These are phyloP conservation scores for Eucalyptus regnans DNA, from an alignment of 345 rosid species.

Conservation along the genomic window DNA sequence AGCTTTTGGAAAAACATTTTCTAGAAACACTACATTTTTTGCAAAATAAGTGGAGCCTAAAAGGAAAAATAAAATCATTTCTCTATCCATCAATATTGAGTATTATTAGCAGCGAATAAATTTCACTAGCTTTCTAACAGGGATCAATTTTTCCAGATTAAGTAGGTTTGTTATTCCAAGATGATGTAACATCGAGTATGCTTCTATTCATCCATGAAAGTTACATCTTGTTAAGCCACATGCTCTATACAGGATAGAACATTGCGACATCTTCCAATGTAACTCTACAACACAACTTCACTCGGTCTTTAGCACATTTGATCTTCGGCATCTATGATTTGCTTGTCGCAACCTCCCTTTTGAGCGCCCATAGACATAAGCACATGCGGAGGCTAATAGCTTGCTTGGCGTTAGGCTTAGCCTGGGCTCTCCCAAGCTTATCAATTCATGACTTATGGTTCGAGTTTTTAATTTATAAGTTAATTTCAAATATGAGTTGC, in stretches of 20 bases:
- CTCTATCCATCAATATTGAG: neutral
- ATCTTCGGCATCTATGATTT: no score
- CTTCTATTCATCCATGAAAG: neutral
- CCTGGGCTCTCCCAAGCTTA: no score
- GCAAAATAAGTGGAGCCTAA: neutral
- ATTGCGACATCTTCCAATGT: neutral
- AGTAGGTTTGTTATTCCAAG: neutral
- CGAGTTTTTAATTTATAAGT: fast-evolving
- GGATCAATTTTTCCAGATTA: neutral
- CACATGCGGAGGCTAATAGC: no score
- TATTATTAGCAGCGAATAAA: neutral
- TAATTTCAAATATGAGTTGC: no score
- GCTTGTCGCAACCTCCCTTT: no score
- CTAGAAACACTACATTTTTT: no score
- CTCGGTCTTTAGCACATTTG: neutral
- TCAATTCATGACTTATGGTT: no score
- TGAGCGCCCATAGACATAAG: fast-evolving
- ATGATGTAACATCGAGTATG: neutral
- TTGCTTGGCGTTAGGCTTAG: fast-evolving
- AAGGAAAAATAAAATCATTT: neutral
- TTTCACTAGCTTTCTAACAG: neutral
- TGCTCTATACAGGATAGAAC: neutral
- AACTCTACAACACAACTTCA: neutral
- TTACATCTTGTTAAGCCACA: neutral
- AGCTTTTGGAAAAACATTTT: no score